phyloP scores from a whole-genome alignment of 495 filamentous ascomycete genomes.

The Hypoxylon lenormandii region DNA sequence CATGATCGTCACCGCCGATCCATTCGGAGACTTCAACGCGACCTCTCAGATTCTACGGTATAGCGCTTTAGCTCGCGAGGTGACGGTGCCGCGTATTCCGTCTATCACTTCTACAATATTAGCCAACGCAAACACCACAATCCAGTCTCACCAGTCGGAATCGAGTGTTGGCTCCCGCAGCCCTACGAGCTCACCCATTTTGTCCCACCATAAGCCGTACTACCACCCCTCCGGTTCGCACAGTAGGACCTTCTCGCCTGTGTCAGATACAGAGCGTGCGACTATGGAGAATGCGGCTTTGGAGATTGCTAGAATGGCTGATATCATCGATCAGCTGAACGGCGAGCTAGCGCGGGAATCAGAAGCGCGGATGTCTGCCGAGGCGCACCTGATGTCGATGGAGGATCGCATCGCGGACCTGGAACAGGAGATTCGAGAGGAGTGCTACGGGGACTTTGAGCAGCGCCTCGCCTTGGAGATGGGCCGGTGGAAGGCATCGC shows the following conservation, averaged over 20 bases:
- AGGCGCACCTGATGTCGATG: slow-evolving; percentile 68
- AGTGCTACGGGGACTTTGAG: slow-evolving; percentile 89
- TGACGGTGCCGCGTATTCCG: slow-evolving; percentile 89
- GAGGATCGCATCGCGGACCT: slow-evolving; percentile 77
- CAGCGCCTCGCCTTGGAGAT: slow-evolving; percentile 76
- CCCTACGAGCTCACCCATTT: slow-evolving; percentile 52
- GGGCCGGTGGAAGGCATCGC: slow-evolving; percentile 77
- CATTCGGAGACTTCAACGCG: slow-evolving; percentile 92
- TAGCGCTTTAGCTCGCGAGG: slow-evolving; percentile 90
- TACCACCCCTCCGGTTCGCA: slow-evolving; percentile 58
- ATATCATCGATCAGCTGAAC: slow-evolving; percentile 77
- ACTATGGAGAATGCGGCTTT: slow-evolving; percentile 80
- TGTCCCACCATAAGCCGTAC: slow-evolving; percentile 47
- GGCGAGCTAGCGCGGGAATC: slow-evolving; percentile 70
- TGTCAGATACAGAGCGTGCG: slow-evolving; percentile 67
- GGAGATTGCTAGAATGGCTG: slow-evolving; percentile 78
- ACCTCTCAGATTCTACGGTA: slow-evolving; percentile 96
- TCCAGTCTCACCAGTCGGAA: slow-evolving; percentile 52
- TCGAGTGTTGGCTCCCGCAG: slow-evolving; percentile 51
- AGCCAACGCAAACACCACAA: slow-evolving; percentile 62
- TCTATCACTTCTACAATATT: slow-evolving; percentile 69
- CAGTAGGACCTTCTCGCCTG: slow-evolving; percentile 53
- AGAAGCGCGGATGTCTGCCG: slow-evolving; percentile 67
- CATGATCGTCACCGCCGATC: slow-evolving; percentile 98
- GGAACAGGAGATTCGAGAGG: slow-evolving; percentile 89